These are phyloP conservation scores for Hericium alpestre DNA, from an alignment of 768 basidiomycete genomes.

Conservation along the genomic window DNA sequence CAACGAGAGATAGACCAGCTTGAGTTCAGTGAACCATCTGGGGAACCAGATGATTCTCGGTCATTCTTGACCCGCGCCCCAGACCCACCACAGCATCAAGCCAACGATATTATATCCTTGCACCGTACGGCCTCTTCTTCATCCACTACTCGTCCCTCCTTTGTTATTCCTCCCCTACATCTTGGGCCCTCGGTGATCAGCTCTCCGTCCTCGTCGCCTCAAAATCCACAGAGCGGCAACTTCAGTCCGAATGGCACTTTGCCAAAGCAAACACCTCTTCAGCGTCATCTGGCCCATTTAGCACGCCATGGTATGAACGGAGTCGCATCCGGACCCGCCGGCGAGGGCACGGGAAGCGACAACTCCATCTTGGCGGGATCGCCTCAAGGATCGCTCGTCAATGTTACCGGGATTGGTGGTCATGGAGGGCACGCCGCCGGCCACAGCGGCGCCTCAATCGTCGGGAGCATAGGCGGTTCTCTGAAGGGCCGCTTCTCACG, in stretches of 20 bases:
- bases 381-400: constrained; percentile 66
- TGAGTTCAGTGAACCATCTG: constrained; percentile 34
- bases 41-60: constrained; percentile 5
- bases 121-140: constrained; percentile 24
- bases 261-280: constrained; percentile 59
- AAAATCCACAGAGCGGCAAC: background rate
- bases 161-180: constrained; percentile 43
- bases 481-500: constrained; percentile 67
- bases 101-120: constrained; percentile 29
- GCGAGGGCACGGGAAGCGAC: constrained; percentile 24
- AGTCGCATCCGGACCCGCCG: constrained; percentile 68
- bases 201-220: constrained; percentile 30
- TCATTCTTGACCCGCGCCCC: constrained; percentile 4
- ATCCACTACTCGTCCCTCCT: constrained; percentile 16
- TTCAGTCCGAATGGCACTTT: constrained; percentile 6
- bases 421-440: constrained; percentile 16
- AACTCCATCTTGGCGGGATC: constrained; percentile 59
- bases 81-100: background rate
- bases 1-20: constrained; percentile 70
- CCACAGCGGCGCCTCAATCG: constrained; percentile 44
- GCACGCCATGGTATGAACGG: constrained; percentile 77
- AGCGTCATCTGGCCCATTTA: constrained; percentile 71
- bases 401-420: constrained; percentile 42
- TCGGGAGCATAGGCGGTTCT: constrained; percentile 54
- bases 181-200: constrained; percentile 33